Evolutionary conservation across 2,329 filamentous ascomycete genomes (phyloP).

Genomic region (Penicillium vulpinum): DNA sequence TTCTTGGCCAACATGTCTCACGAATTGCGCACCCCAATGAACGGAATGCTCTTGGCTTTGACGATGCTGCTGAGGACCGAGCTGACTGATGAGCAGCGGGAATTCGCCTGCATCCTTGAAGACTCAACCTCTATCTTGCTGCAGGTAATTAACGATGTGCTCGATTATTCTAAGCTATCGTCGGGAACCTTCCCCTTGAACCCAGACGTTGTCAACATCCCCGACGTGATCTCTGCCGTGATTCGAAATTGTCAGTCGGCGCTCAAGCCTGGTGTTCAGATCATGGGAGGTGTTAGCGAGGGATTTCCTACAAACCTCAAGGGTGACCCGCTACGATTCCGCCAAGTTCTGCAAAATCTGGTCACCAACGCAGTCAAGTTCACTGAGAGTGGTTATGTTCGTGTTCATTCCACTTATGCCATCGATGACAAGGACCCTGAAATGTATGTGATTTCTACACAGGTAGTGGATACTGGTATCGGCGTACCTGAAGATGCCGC

Average conservation of each 20-base stretch:
- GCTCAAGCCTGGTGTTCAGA: constrained; percentile 48
- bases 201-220: constrained; percentile 54
- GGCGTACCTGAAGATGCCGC: constrained; percentile 51
- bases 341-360: constrained; percentile 64
- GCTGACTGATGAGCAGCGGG: constrained; percentile 56
- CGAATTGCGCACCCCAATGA: constrained; percentile 65
- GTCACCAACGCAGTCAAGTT: constrained; percentile 64
- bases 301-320: constrained; percentile 52
- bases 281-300: constrained; percentile 46
- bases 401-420: constrained; percentile 45
- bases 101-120: constrained; percentile 59
- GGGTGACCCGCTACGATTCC: constrained; percentile 61
- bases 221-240: constrained; percentile 49
- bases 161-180: constrained; percentile 66
- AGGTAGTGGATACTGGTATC: constrained; percentile 57
- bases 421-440: constrained; percentile 42
- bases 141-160: constrained; percentile 64
- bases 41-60: constrained; percentile 62
- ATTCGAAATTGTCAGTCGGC: constrained; percentile 52
- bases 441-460: constrained; percentile 51
- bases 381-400: constrained; percentile 57
- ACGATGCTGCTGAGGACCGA: constrained; percentile 57
- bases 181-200: constrained; percentile 61
- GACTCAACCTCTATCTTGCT: constrained; percentile 61
- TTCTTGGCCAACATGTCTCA: constrained; percentile 66